Evolutionary conservation across 75 land plant species (phyloP).

Genomic region (Picea glauca): DNA sequence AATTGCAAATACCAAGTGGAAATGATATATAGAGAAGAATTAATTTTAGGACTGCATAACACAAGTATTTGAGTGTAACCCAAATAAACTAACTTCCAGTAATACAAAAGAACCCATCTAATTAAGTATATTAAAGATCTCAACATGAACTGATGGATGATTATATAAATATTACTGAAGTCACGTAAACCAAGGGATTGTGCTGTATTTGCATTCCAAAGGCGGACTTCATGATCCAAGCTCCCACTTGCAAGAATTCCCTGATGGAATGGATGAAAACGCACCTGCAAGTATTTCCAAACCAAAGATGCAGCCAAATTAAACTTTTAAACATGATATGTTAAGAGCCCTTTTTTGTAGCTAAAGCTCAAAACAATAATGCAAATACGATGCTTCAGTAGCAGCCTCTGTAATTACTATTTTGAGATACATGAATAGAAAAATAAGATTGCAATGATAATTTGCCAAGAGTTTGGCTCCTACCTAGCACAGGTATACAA

Average conservation of each 20-base stretch:
- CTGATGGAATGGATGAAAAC: slow-evolving; percentile 81
- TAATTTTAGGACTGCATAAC: slow-evolving; percentile 2
- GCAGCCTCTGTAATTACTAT: too few relatives aligned
- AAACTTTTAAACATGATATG: not conserved
- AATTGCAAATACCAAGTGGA: not conserved
- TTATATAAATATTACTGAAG: slow-evolving; percentile 53
- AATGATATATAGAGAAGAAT: not conserved
- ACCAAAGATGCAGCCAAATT: not conserved
- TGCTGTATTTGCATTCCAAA: slow-evolving; percentile 93
- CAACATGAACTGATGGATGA: slow-evolving; percentile 7
- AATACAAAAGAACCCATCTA: slow-evolving; percentile 1
- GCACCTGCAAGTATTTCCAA: slow-evolving; percentile 50
- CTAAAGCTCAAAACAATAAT: not conserved
- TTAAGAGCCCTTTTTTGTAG: not conserved
- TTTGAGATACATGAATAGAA: not conserved
- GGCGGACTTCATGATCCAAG: slow-evolving; percentile 91
- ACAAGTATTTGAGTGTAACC: not conserved
- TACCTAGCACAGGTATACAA: too few relatives aligned
- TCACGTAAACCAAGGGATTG: slow-evolving; percentile 85
- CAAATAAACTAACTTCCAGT: not conserved
- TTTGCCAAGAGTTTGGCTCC: too few relatives aligned
- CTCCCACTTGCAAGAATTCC: slow-evolving; percentile 97
- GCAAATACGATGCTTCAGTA: too few relatives aligned
- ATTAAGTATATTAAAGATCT: not conserved
- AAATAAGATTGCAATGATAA: not conserved